phyloP scores from a whole-genome alignment of 495 filamentous ascomycete genomes.

The Penicillium desertorum region DNA sequence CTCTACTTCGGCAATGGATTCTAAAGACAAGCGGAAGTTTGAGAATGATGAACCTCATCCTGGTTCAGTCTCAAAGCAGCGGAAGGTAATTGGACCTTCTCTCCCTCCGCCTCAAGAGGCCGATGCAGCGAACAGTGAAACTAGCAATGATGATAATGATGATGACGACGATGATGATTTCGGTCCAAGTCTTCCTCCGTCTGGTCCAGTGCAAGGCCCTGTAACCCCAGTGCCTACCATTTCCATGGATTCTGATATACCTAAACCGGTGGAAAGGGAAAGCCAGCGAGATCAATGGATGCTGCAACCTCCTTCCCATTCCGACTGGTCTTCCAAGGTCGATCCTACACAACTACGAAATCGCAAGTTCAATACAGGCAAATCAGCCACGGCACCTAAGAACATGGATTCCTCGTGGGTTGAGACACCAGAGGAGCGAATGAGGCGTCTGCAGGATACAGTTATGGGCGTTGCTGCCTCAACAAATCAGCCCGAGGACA shows the following conservation, averaged over 20 bases:
- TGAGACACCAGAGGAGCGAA: slow-evolving; percentile 87
- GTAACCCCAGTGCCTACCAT: neutral
- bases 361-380: slow-evolving; percentile 81
- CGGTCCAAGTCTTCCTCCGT: slow-evolving; percentile 75
- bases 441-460: slow-evolving; percentile 74
- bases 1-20: slow-evolving; percentile 7
- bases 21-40: slow-evolving; percentile 22
- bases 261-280: slow-evolving; percentile 20
- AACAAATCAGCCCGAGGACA: slow-evolving; percentile 1
- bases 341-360: slow-evolving; percentile 82
- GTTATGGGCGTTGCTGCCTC: slow-evolving; percentile 67
- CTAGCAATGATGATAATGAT: slow-evolving; percentile 33
- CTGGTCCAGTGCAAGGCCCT: slow-evolving; percentile 30
- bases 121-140: slow-evolving; percentile 29
- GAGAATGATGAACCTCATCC: slow-evolving; percentile 1
- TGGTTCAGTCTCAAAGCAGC: slow-evolving; percentile 15
- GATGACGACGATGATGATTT: slow-evolving; percentile 66
- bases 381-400: slow-evolving; percentile 44
- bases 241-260: slow-evolving; percentile 5
- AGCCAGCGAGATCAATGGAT: slow-evolving; percentile 86
- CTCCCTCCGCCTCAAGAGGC: slow-evolving; percentile 27
- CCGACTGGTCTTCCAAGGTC: slow-evolving; percentile 61
- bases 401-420: slow-evolving; percentile 72
- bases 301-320: slow-evolving; percentile 73
- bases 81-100: slow-evolving; percentile 38